Percentiles rank a stretch among this genome's conserved stretches.
Conservation (phyloP, 2,329 filamentous ascomycete genomes). For the Calcarisporium arbuscula region DNA sequence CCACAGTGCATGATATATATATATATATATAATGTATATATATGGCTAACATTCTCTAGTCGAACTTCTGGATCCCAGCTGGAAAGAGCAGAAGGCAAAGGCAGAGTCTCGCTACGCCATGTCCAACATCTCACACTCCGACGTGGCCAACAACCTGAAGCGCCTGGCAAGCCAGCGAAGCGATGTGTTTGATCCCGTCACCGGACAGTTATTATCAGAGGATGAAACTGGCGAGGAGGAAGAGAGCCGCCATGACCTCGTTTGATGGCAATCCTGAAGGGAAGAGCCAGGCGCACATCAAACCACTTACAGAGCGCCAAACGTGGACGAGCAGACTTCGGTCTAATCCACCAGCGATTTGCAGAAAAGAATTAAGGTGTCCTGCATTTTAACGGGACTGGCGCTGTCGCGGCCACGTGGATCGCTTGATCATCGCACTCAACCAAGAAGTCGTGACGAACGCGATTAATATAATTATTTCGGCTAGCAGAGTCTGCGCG, state of each 20-base stretch:
- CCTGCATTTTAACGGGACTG: not conserved
- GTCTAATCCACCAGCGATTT: constrained; percentile 53
- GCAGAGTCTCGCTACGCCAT: constrained; percentile 77
- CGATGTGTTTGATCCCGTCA: constrained; percentile 76
- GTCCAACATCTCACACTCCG: constrained; percentile 77
- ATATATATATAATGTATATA: too few species aligned
- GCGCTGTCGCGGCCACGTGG: too few species aligned
- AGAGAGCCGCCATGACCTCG: constrained; percentile 60
- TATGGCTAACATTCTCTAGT: constrained; percentile 48
- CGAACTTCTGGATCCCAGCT: constrained; percentile 85
- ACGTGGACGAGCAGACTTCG: constrained; percentile 83
- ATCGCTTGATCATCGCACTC: too few species aligned
- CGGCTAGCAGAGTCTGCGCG: too few species aligned
- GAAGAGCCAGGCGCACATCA: constrained; percentile 46
- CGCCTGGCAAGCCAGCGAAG: constrained; percentile 82
- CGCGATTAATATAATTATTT: too few species aligned
- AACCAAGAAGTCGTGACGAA: too few species aligned
- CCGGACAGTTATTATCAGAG: constrained; percentile 61
- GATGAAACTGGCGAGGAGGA: constrained; percentile 70
- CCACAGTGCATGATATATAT: too few species aligned
- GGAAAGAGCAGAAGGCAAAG: constrained; percentile 93
- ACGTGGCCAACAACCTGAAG: constrained; percentile 92
- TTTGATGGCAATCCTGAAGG: constrained; percentile 61
- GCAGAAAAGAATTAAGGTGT: constrained; percentile 27
- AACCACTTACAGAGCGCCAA: constrained; percentile 61